A percentile compares a stretch with the other conserved stretches of the same genome.
These are phyloP conservation scores for Verticillium tricorpus DNA, from an alignment of 2,329 filamentous ascomycete species.

Conservation along the genomic window DNA sequence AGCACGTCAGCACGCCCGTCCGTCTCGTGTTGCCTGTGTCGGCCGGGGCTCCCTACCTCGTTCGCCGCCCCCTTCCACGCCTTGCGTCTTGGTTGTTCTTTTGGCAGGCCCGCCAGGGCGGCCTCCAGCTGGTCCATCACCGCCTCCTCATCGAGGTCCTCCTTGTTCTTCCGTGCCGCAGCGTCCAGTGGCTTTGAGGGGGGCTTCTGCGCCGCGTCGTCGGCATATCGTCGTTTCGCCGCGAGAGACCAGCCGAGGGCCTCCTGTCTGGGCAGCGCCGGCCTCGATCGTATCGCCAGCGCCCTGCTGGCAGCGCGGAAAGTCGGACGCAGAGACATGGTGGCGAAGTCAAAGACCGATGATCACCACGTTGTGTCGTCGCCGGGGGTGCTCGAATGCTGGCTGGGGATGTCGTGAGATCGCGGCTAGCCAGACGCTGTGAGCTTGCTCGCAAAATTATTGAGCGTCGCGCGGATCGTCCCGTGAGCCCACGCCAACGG, in stretches of 20 bases:
- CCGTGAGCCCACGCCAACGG: not conserved
- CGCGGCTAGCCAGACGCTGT: not conserved
- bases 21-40: not conserved
- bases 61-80: not conserved
- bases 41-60: not conserved
- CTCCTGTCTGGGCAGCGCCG: slow-evolving; percentile 18
- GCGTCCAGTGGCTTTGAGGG: slow-evolving; percentile 2
- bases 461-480: not conserved
- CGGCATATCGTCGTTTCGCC: slow-evolving; percentile 20
- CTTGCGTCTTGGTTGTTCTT: not conserved
- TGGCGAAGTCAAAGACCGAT: not conserved
- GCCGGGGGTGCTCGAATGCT: not conserved
- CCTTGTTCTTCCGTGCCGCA: not conserved
- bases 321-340: slow-evolving; percentile 53
- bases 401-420: not conserved
- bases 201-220: slow-evolving; percentile 13
- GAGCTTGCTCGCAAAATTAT: not conserved
- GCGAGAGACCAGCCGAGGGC: slow-evolving; percentile 19
- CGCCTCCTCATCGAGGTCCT: not conserved
- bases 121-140: slow-evolving; percentile 4
- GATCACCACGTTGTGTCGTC: not conserved
- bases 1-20: slow-evolving; percentile 1
- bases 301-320: slow-evolving; percentile 38
- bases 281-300: slow-evolving; percentile 32
- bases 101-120: not conserved